Base-by-base conservation (phyloP, 768 basidiomycete species). In the Trametes sanguinea region DNA sequence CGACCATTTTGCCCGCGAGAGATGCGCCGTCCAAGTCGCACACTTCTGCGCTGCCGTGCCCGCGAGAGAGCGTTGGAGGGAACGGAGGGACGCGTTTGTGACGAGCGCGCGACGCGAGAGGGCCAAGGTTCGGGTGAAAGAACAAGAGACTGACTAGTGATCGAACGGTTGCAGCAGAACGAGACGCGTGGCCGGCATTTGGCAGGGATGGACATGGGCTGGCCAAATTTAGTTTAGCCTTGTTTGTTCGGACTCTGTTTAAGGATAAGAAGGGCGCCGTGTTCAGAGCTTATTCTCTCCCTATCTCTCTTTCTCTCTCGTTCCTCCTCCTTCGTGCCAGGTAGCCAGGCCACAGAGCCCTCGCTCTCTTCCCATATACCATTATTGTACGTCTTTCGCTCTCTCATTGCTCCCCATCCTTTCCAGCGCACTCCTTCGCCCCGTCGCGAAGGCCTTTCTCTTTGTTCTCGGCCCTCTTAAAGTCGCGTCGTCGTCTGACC, bases 321-420 rank as follows among this genome's bases (percentile, higher is more conserved):
- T 67, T 73, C 69, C 67, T 68, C 71, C 66, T 61, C 67, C 62
- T 65, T 70, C 67, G 63, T 55, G 63, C 60, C 63, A 60, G 60
- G 68, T 67, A 68, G 69, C 68, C 59, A 69, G 68, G 65, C 65
- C 63, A 77, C 75, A 77, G 78, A 77, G 75, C 78, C 79, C 81
- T 83, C 82, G 63, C 63, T 83, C 81, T 80, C 83, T 78, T 85
- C 77, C 80, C 77, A 75, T 74, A 78, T 79, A 81, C 77, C 76
- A 77, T 80, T 76, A 78, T 74, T 76, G 80, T 82, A 68, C 66
- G 78, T 78, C 45, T 65, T 56, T 53, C 45, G 6, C 35, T 50
- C 55, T 63, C 68, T 40, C 55, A 61, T 52, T 33, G 51, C 35
- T 48, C 60, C 9, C 37, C 44, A 40, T 10, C 47, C 40, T 63